Conservation (phyloP, 2,329 filamentous ascomycete species). For the Calonectria fujianensis region DNA sequence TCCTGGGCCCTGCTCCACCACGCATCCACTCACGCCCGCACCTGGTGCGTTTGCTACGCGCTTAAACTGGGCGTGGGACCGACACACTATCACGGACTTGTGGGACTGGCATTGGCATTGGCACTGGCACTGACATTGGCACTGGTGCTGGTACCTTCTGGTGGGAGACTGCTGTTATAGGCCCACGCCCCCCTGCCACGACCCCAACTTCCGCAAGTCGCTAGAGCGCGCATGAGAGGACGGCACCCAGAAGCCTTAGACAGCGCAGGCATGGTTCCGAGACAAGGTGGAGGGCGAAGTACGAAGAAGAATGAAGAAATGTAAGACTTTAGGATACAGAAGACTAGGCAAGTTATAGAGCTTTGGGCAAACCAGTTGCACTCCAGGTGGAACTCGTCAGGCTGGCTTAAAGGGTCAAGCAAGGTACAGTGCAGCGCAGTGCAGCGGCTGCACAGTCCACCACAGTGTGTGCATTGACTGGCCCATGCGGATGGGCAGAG, state of each 20-base stretch:
- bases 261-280: slow-evolving; percentile 1
- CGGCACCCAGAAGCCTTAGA: slow-evolving; percentile 16
- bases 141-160: slow-evolving; percentile 16
- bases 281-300: slow-evolving; percentile 12
- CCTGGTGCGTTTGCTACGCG: slow-evolving; percentile 47
- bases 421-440: slow-evolving; percentile 41
- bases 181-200: slow-evolving; percentile 21
- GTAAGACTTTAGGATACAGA: slow-evolving; percentile 19
- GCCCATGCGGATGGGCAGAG: slow-evolving; percentile 7
- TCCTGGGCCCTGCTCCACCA: slow-evolving; percentile 46
- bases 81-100: slow-evolving; percentile 29
- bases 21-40: slow-evolving; percentile 53
- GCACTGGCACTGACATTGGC: slow-evolving; percentile 12
- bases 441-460: slow-evolving; percentile 31
- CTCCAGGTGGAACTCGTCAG: slow-evolving; percentile 33
- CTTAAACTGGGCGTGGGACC: slow-evolving; percentile 45
- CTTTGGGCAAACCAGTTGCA: slow-evolving; percentile 32
- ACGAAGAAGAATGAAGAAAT: slow-evolving; percentile 11
- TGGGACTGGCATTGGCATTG: slow-evolving; percentile 30
- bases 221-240: not conserved
- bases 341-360: slow-evolving; percentile 21
- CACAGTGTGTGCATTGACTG: slow-evolving; percentile 32
- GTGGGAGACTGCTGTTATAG: slow-evolving; percentile 9
- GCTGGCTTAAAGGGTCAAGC: slow-evolving; percentile 37
- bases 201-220: not conserved